Conservation (phyloP, 768 basidiomycete species). For the Russula olivacea region DNA sequence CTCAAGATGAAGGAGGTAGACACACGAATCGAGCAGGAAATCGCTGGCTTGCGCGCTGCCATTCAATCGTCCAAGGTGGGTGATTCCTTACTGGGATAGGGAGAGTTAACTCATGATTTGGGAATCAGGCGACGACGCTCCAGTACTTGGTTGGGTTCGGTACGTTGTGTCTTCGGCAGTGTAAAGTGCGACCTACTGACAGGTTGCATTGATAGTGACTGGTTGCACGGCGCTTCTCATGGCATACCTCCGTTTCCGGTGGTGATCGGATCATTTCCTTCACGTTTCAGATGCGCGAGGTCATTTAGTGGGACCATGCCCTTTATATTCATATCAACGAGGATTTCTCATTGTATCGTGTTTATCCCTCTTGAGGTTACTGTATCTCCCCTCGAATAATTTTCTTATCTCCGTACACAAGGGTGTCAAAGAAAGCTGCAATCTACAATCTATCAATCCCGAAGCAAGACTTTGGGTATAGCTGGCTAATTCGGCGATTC, state of each 20-base stretch:
- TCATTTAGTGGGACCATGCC: neutral
- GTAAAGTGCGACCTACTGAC: constrained; percentile 8
- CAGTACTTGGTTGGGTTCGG: constrained; percentile 87
- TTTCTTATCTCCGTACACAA: neutral
- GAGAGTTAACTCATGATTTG: neutral
- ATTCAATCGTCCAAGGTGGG: constrained; percentile 81
- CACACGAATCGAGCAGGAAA: constrained; percentile 94
- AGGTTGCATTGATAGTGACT: constrained; percentile 50
- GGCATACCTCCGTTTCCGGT: constrained; percentile 76
- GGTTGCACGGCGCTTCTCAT: constrained; percentile 81
- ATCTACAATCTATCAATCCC: neutral
- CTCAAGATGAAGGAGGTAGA: constrained; percentile 97
- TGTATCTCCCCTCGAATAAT: neutral
- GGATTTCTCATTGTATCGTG: neutral
- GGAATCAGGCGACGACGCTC: constrained; percentile 64
- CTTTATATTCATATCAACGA: neutral
- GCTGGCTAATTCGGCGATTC: neutral
- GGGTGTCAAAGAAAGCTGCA: neutral
- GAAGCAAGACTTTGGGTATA: neutral
- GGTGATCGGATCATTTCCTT: constrained; percentile 26
- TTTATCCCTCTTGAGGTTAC: neutral
- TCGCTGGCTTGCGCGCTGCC: constrained; percentile 74
- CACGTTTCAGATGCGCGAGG: neutral
- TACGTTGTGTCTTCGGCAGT: constrained; percentile 34
- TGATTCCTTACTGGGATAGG: neutral